phyloP scores from a whole-genome alignment of 257 asterid species.

The Haberlea rhodopensis region DNA sequence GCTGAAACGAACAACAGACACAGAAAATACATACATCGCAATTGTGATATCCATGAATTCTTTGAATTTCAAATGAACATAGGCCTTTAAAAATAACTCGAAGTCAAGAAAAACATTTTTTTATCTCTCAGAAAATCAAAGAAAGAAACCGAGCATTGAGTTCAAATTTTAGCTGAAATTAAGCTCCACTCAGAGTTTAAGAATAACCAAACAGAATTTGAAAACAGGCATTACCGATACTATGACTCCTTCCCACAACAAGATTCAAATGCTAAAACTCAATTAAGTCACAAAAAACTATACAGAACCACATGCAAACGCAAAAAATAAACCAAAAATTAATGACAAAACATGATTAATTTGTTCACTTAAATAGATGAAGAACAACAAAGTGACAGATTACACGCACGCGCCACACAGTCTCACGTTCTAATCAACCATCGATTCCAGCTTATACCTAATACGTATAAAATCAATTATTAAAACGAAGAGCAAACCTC shows the following conservation, averaged over 20 bases:
- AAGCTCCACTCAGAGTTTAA: background rate
- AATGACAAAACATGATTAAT: background rate
- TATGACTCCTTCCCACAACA: background rate
- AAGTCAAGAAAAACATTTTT: no score
- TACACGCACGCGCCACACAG: no score
- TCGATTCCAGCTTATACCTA: no score
- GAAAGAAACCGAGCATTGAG: background rate
- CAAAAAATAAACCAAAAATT: background rate
- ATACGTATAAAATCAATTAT: no score
- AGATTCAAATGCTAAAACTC: background rate
- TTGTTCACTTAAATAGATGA: background rate
- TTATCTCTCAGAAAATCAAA: background rate
- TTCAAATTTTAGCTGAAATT: background rate
- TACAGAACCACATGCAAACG: background rate
- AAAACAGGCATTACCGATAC: background rate
- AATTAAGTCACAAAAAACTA: background rate
- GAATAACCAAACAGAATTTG: background rate
- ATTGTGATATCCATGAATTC: background rate
- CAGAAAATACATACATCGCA: background rate
- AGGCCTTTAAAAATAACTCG: background rate
- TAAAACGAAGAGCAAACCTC: constrained; percentile 41
- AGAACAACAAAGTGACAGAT: background rate
- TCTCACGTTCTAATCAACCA: no score
- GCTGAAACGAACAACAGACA: no score
- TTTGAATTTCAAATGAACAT: background rate